These are phyloP conservation scores for Alnus glutinosa DNA, from an alignment of 306 rosid genomes.

Conservation along the genomic window DNA sequence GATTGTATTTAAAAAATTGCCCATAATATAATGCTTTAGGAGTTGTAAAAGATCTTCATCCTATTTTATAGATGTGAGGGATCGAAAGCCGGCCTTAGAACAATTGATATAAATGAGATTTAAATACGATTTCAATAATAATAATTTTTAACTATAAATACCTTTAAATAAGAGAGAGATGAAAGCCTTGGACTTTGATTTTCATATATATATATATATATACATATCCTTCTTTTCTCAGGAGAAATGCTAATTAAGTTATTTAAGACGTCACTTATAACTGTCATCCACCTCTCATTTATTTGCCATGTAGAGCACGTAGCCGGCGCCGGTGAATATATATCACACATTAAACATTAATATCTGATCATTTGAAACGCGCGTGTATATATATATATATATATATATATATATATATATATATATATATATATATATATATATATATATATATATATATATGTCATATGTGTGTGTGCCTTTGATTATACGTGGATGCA, in stretches of 20 bases:
- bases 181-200: not conserved
- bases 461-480: too few relatives aligned
- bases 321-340: not conserved
- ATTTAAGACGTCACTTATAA: not conserved
- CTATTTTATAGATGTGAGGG: too few relatives aligned
- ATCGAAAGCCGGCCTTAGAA: not conserved
- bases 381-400: too few relatives aligned
- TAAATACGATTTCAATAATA: not conserved
- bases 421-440: too few relatives aligned
- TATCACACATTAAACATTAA: not conserved
- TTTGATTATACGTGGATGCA: too few relatives aligned
- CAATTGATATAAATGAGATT: not conserved
- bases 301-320: not conserved
- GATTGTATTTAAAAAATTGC: too few relatives aligned
- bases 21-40: too few relatives aligned
- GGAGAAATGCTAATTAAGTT: not conserved
- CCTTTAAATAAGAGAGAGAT: not conserved
- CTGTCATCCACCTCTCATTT: not conserved
- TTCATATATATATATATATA: not conserved
- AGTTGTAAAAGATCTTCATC: too few relatives aligned
- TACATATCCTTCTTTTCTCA: not conserved
- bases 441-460: too few relatives aligned
- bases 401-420: too few relatives aligned
- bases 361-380: too few relatives aligned
- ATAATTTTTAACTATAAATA: not conserved